Base-by-base conservation (phyloP, 129 eudicot species). In the Kitagawia praeruptora region DNA sequence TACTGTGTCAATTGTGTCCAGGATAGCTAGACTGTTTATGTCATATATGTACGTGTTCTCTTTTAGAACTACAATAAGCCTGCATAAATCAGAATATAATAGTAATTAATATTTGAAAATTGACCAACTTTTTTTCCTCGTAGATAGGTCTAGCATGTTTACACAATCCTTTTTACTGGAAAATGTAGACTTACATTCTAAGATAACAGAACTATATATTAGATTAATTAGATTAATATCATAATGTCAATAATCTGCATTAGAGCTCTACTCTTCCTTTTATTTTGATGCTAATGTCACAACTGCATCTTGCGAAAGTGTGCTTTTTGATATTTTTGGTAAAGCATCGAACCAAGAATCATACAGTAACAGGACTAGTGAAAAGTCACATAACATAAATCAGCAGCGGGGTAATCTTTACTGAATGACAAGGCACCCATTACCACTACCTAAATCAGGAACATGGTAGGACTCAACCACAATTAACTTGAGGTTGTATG, bases 1-100 rank as follows among this genome's bases (percentile, higher is more conserved):
- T 85, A 95, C 96, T 18, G 97, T 95, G 78, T 92, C 97, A 71
- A 95, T 87, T 47, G 93, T 90, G 79, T 85, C 92, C 84, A 92
- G 82, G 83, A 92, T 89, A 80, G 86, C 84, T 8, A 92, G 87
- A 80, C 83, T 92, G 76, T 87, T 89, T 76, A 86, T 88, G 86
- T 95, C 97, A 89, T 95, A 95, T 83, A 95, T 90, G 81, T 86
- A 95, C 53, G 96, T 82, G 86, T 95, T 87, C 66, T 88, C 97
- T 84, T 87, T 91, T 83, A 95, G 89, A 78, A 92, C 87, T 82
- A 95, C 99, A 73, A 92, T 83, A 77, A 95, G 81, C 84, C 99
- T 95, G 96, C 86, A 89, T 16, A 66, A 54, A 67, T 51, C 37
- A 46, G 54, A 74, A 64, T 15, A 64, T 53, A 80, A 13, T 13